phyloP scores from a whole-genome alignment of 352 stramenopile species.

The Peronospora destructor region DNA sequence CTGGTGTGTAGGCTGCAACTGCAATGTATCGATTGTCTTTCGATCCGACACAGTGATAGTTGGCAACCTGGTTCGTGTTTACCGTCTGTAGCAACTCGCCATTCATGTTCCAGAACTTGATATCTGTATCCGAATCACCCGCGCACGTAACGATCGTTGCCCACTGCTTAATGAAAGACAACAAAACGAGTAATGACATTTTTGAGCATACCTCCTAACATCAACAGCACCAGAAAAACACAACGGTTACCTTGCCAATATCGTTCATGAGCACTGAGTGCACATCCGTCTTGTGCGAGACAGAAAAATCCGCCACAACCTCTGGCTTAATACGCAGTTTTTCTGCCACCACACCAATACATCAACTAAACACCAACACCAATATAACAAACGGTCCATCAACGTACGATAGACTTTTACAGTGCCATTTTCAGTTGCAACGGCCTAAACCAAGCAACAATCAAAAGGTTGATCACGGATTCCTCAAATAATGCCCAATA shows the following conservation, averaged over 20 bases:
- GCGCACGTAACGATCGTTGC: slow-evolving; percentile 72
- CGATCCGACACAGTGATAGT: slow-evolving; percentile 72
- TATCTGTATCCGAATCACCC: slow-evolving; percentile 58
- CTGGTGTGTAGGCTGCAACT: slow-evolving; percentile 71
- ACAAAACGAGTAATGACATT: slow-evolving; percentile 4
- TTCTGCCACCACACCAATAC: slow-evolving; percentile 29
- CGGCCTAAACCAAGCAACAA: slow-evolving; percentile 23
- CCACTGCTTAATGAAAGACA: slow-evolving; percentile 33
- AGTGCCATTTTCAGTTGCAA: slow-evolving; percentile 55
- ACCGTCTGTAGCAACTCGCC: slow-evolving; percentile 62
- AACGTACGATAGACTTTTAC: slow-evolving; percentile 71
- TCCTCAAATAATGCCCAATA: background rate
- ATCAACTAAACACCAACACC: slow-evolving; percentile 1
- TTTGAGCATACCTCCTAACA: background rate
- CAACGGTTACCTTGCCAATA: slow-evolving; percentile 43
- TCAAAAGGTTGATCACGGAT: background rate
- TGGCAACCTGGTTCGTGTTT: slow-evolving; percentile 77
- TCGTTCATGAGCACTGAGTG: slow-evolving; percentile 82
- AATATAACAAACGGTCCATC: background rate
- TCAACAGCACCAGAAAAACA: background rate
- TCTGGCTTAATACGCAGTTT: slow-evolving; percentile 73
- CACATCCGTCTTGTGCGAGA: slow-evolving; percentile 66
- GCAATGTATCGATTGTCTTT: slow-evolving; percentile 81
- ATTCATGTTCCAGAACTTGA: slow-evolving; percentile 76
- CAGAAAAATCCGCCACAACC: slow-evolving; percentile 50